Evolutionary conservation across 352 stramenopile species (phyloP), one percentile per base, ranked within the genome.

Genomic region (Globisporangium polare): DNA sequence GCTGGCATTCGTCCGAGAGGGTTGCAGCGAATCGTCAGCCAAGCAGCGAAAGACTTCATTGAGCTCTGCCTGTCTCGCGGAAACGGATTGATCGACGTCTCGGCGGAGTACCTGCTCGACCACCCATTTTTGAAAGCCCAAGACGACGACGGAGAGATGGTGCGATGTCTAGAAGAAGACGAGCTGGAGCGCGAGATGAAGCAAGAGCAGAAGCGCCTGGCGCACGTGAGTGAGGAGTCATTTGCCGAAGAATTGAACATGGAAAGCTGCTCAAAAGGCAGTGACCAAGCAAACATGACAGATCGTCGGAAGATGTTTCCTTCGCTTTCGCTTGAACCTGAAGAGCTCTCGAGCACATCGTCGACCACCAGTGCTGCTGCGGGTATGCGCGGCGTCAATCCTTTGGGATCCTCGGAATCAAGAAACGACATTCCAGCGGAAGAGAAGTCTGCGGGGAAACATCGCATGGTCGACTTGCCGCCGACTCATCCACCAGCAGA

Each of bases 1-100:
- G 86, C 86, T 17, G 86, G 86, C 0, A 91, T 94, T 62, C 81
- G 86, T 0, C 86, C 86, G 9, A 81, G 80, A 18, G 86, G 83
- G 0, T 46, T 94, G 10, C 76, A 90, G 57, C 78, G 86, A 27
- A 82, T 94, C 27, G 69, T 92, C 8, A 92, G 83, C 53, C 76
- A 90, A 43, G 73, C 81, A 8, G 86, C 86, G 7, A 68, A 72
- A 10, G 86, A 94, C 60, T 94, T 94, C 57, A 94, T 94, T 31
- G 86, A 94, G 68, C 62, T 94, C 13, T 94, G 86, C 62, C 53
- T 94, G 15, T 92, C 83, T 15, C 78, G 86, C 22, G 86, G 86
- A 22, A 92, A 94, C 56, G 86, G 86, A 6, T 51, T 88, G 4
- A 70, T 94, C 45, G 86, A 94, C 62, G 86, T 94, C 18, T 89